Evolutionary conservation across 768 basidiomycete genomes (phyloP), one percentile per base, ranked within the genome.

Genomic region (Russula dissimulans): DNA sequence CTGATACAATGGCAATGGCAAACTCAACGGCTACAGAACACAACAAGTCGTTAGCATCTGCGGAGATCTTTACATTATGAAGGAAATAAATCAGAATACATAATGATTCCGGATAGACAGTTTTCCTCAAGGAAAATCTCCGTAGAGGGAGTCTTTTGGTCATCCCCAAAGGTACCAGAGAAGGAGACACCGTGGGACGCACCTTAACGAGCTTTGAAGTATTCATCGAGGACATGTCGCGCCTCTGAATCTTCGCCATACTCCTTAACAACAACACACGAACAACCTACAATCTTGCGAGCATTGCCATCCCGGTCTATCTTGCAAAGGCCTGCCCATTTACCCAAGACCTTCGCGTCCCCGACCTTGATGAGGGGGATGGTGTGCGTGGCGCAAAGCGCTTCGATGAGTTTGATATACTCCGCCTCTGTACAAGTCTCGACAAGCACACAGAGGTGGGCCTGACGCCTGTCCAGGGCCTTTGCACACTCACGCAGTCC

Each of bases 341-440:
- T 91, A 39, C 95, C 95, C 71, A 99, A 89, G 66, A 95, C 85
- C 79, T 99, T 99, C 71, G 92, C 89, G 75, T 98, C 95, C 69
- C 91, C 91, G 67, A 95, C 91, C 79, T 97, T 98, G 91, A 99
- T 97, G 66, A 99, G 79, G 81, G 94, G 93, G 79, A 98, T 97
- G 77, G 95, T 95, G 86, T 98, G 95, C 79, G 97, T 94, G 64
- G 92, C 89, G 74, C 95, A 98, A 72, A 99, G 92, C 53, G 95
- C 95, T 79, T 97, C 95, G 68, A 99, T 97, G 79, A 99, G 91
- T 81, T 97, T 98, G 85, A 97, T 91, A 83, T 99, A 98, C 78
- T 97, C 95, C 67, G 95, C 91, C 79, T 98, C 95, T 55, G 90
- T 94, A 82, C 94, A 97, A 59, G 93, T 93, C 85, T 99, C 95